These are phyloP conservation scores for Grigorovia transvaalensis DNA, from an alignment of 805 yeast species.

Conservation along the genomic window DNA sequence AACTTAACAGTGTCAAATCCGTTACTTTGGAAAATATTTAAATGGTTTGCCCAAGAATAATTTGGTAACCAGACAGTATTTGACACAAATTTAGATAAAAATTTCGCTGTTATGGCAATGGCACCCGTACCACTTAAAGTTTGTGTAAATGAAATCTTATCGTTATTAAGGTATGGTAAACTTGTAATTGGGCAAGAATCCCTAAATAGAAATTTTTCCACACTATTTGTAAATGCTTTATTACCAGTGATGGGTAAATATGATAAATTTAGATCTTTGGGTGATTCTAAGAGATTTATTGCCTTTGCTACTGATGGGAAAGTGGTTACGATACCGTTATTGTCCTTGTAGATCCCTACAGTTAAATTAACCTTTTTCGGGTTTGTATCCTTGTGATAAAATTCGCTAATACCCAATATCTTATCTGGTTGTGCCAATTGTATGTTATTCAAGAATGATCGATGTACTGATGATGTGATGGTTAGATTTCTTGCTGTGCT, in stretches of 20 bases:
- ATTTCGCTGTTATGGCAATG: slow-evolving; percentile 72
- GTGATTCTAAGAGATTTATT: slow-evolving; percentile 5
- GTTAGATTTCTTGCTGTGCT: background rate
- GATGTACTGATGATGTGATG: background rate
- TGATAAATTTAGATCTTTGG: slow-evolving; percentile 52
- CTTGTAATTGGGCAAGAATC: slow-evolving; percentile 43
- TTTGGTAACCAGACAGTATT: slow-evolving; percentile 55
- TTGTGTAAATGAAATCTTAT: slow-evolving; percentile 72
- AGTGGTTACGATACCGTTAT: slow-evolving; percentile 45
- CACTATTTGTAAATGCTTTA: slow-evolving; percentile 52
- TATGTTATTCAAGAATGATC: background rate
- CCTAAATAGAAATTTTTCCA: slow-evolving; percentile 62
- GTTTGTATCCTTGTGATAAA: slow-evolving; percentile 56
- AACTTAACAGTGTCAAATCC: slow-evolving; percentile 48
- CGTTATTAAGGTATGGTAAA: slow-evolving; percentile 42
- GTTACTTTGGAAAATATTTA: slow-evolving; percentile 63
- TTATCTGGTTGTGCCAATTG: slow-evolving; percentile 70
- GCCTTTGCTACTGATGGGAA: slow-evolving; percentile 25
- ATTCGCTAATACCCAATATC: slow-evolving; percentile 69
- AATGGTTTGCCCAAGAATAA: slow-evolving; percentile 94
- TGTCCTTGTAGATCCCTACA: slow-evolving; percentile 75
- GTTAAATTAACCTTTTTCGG: slow-evolving; percentile 42
- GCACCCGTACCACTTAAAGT: slow-evolving; percentile 96
- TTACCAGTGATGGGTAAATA: slow-evolving; percentile 66
- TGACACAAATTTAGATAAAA: slow-evolving; percentile 43